Evolutionary conservation across 345 rosid genomes (phyloP).

Genomic region (Corymbia maculata): DNA sequence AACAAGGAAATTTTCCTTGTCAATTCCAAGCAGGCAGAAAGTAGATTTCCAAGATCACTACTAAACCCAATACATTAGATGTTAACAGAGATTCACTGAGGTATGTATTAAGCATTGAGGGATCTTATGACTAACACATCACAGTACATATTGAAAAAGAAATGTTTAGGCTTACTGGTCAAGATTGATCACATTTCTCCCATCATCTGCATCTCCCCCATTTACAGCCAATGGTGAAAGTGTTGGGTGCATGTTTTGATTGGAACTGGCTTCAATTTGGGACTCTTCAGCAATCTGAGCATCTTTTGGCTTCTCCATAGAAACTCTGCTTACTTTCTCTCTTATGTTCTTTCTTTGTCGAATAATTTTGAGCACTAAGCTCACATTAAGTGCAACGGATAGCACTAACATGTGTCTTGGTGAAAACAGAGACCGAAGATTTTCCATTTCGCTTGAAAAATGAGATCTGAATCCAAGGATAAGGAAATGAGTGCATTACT

Average conservation of each 20-base stretch:
- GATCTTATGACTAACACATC: neutral
- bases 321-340: neutral
- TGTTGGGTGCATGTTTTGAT: neutral
- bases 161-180: slow-evolving; percentile 43
- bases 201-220: slow-evolving; percentile 13
- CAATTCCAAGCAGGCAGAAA: neutral
- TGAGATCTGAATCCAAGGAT: neutral
- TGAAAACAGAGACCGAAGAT: slow-evolving; percentile 22
- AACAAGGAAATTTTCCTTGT: neutral
- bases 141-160: neutral
- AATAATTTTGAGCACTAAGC: slow-evolving; percentile 40
- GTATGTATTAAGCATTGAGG: neutral
- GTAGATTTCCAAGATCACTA: neutral
- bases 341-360: slow-evolving; percentile 1
- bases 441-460: slow-evolving; percentile 23
- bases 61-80: neutral
- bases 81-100: neutral
- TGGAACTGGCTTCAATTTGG: neutral
- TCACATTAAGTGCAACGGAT: slow-evolving; percentile 60
- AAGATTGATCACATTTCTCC: slow-evolving; percentile 38
- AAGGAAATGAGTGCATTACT: neutral
- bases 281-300: neutral
- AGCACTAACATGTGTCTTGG: slow-evolving; percentile 47
- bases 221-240: neutral
- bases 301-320: neutral